Conservation (phyloP, 176 grass and related monocot species). For the Triticum turgidum region DNA sequence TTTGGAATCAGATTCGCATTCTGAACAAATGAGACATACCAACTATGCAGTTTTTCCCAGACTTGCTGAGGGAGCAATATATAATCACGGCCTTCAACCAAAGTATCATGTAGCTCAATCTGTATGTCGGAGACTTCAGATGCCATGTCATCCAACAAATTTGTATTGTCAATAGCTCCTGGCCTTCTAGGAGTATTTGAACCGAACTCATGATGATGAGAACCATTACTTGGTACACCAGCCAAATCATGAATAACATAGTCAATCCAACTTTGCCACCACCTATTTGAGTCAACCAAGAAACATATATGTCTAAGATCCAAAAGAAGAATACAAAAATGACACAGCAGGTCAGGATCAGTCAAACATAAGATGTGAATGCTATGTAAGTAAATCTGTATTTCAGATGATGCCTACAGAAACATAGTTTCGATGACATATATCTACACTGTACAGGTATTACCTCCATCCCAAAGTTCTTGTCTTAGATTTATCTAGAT, state of each 20-base stretch:
- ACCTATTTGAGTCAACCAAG: conserved; percentile 52
- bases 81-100: conserved; percentile 95
- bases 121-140: conserved; percentile 82
- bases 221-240: conserved; percentile 65
- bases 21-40: conserved; percentile 55
- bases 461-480: too few relatives aligned
- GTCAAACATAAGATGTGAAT: neutral
- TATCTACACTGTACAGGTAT: neutral
- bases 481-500: too few relatives aligned
- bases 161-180: conserved; percentile 83
- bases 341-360: neutral
- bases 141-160: conserved; percentile 79
- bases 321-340: conserved; percentile 17
- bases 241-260: conserved; percentile 86
- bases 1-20: neutral
- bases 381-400: conserved; percentile 1
- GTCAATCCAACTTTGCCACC: conserved; percentile 99
- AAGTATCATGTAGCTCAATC: conserved; percentile 93
- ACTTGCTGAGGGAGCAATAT: conserved; percentile 91
- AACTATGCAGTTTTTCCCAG: conserved; percentile 86
- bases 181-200: conserved; percentile 62
- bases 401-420: conserved; percentile 21
- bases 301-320: conserved; percentile 10
- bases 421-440: neutral
- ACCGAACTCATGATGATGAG: conserved; percentile 60